phyloP scores from a whole-genome alignment of 495 filamentous ascomycete genomes.

The Cetradonia linearis region DNA sequence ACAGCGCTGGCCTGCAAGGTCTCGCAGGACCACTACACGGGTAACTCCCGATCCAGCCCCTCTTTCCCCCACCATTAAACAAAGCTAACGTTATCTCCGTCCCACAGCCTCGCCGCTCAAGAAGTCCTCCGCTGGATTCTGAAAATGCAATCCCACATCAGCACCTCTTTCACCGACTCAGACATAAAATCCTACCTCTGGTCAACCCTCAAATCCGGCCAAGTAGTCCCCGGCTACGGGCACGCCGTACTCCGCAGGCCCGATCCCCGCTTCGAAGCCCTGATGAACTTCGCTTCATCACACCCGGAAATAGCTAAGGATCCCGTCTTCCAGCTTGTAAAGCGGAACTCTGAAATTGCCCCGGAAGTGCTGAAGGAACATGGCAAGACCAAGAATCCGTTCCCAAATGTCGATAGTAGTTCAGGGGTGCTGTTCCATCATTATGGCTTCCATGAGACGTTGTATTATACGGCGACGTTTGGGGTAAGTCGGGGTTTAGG shows the following conservation, averaged over 20 bases:
- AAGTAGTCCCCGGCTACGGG: conserved; percentile 94
- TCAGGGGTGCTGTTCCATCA: conserved; percentile 94
- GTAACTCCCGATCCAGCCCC: conserved; percentile 26
- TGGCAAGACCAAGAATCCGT: conserved; percentile 98
- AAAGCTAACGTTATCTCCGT: neutral
- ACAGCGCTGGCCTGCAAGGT: conserved; percentile 90
- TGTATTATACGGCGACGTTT: conserved; percentile 97
- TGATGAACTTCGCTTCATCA: conserved; percentile 87
- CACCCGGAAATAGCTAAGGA: conserved; percentile 76
- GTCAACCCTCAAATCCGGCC: conserved; percentile 83
- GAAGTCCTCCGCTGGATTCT: conserved; percentile 94
- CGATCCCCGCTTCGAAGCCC: conserved; percentile 87
- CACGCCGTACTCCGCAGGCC: conserved; percentile 96
- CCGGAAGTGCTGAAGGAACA: conserved; percentile 83
- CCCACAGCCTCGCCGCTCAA: conserved; percentile 69
- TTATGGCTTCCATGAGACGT: conserved; percentile 90
- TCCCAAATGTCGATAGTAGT: conserved; percentile 86
- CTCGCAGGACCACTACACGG: conserved; percentile 92
- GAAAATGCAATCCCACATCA: conserved; percentile 84
- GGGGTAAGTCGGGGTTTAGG: conserved; percentile 87
- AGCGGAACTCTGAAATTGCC: conserved; percentile 71
- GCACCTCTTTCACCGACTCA: conserved; percentile 61
- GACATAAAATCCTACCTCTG: conserved; percentile 85
- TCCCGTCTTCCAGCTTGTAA: conserved; percentile 87
- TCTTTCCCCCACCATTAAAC: no score